Base-by-base conservation (phyloP, 192 early-diverging fungal genomes). In the Coemansia sp. region DNA sequence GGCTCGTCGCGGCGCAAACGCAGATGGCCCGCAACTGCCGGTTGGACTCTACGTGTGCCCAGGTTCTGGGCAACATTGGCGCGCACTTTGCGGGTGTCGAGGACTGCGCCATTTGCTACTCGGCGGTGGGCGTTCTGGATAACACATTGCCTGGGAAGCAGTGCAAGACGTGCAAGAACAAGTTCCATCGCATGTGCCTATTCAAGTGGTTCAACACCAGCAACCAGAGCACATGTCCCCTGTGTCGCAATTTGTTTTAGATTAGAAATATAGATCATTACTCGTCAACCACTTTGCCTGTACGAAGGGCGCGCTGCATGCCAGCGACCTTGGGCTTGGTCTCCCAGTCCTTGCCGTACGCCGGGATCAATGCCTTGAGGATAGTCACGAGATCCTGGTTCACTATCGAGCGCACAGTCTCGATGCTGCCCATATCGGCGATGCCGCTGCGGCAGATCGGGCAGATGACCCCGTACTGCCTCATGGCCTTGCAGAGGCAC, bases 51-150 rank as follows among this genome's bases (percentile, higher is more conserved):
- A 92, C 91, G 0, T 73, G 97, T 46, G 81, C 83, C 5, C 71
- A 94, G 59, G 90, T 95, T 63, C 79, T 91, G 43, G 88, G 87
- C 60, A 99, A 99, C 70, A 87, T 95, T 20, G 82, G 84, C n/a
- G 77, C 94, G 37, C 95, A 96, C 70, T 97, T 98, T 82, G 89
- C 92, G 38, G 97, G 95, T n/a, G 90, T 95, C 35, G 96, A 97
- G 67, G 95, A 97, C 71, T 99, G 96, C 69, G 88, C 92, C 2
- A 98, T 99, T 69, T 98, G 96, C 82, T 99, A 98, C 71, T 97
- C 94, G 23, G 90, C 97, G 48, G 92, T 99, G 16, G 91, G 93
- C 36, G 85, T 92, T 3, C 82, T 91, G 59, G 95, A 97, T 76
- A 84, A 89, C 57, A 87, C 89, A 14, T 70, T 97, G 56, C 97